These are phyloP conservation scores for Maudiozyma serrabonitensis DNA, from an alignment of 805 yeast species.

Conservation along the genomic window DNA sequence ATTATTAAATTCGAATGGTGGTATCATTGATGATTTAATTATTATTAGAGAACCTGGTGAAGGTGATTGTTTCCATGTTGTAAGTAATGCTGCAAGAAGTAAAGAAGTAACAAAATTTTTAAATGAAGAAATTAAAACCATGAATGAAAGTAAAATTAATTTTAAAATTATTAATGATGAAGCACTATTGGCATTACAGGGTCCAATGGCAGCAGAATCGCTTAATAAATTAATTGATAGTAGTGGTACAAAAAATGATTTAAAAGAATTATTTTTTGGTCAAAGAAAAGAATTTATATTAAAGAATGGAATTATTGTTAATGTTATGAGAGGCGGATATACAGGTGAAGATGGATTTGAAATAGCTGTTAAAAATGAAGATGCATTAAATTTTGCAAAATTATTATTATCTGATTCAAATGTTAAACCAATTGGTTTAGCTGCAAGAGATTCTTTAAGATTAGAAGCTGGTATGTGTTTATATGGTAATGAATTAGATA, in stretches of 20 bases:
- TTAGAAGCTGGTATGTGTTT: constrained; percentile 98
- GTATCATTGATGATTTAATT: constrained; percentile 87
- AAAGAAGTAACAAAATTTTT: constrained; percentile 68
- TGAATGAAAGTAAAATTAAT: constrained; percentile 20
- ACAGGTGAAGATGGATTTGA: constrained; percentile 99
- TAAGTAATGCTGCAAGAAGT: constrained; percentile 93
- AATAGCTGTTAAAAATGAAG: constrained; percentile 58
- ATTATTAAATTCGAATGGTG: constrained; percentile 64
- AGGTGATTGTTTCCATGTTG: constrained; percentile 61
- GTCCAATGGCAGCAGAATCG: constrained; percentile 70
- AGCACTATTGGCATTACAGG: constrained; percentile 83
- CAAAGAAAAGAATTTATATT: constrained; percentile 35
- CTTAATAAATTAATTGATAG: constrained; percentile 49
- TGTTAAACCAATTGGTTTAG: constrained; percentile 85
- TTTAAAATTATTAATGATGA: constrained; percentile 48
- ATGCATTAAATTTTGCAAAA: constrained; percentile 53
- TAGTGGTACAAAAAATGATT: constrained; percentile 24
- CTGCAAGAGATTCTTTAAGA: constrained; percentile 95
- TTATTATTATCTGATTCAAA: constrained; percentile 44
- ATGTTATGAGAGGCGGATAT: constrained; percentile 91
- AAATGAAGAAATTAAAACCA: constrained; percentile 37
- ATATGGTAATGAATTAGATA: constrained; percentile 86
- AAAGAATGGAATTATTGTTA: constrained; percentile 38
- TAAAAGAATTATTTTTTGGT: constrained; percentile 66
- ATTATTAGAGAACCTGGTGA: constrained; percentile 66